Evolutionary conservation across 768 basidiomycete genomes (phyloP).

Genomic region (Boletellus ananiceps): DNA sequence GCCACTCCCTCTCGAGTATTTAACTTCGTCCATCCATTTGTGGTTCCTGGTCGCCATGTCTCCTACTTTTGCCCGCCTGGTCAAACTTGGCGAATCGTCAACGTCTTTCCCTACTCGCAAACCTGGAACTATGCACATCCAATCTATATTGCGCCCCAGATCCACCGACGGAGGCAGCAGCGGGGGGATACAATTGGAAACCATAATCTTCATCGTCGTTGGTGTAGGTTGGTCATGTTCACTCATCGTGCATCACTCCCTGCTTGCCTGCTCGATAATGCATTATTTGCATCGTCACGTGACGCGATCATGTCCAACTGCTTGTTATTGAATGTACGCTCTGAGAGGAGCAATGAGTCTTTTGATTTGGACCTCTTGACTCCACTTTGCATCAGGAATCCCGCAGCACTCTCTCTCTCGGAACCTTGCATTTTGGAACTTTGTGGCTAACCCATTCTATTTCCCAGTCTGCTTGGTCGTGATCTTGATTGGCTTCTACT

Average conservation of each 20-base stretch:
- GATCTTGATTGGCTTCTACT: conserved; percentile 26
- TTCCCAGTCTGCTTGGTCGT: conserved; percentile 20
- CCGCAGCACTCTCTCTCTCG: neutral
- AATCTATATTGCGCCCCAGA: conserved; percentile 9
- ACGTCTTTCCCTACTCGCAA: neutral
- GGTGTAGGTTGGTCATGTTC: conserved; percentile 24
- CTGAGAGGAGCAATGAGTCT: neutral
- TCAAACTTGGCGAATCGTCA: neutral
- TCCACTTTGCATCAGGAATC: neutral
- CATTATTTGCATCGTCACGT: neutral
- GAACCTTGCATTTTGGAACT: neutral
- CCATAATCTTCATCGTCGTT: conserved; percentile 21
- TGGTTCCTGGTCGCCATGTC: conserved; percentile 4
- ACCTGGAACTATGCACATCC: conserved; percentile 3
- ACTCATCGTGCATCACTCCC: neutral
- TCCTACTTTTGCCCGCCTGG: conserved; percentile 6
- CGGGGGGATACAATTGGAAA: conserved; percentile 9
- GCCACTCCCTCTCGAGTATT: conserved; percentile 12
- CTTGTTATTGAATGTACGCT: neutral
- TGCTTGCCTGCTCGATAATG: conserved; percentile 1
- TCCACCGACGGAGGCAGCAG: neutral
- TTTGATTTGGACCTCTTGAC: neutral
- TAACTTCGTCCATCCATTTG: conserved; percentile 7
- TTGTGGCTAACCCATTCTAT: conserved; percentile 11
- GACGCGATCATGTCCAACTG: neutral